Conservation (phyloP, 495 filamentous ascomycete species). For the Ascodesmis nigricans region DNA sequence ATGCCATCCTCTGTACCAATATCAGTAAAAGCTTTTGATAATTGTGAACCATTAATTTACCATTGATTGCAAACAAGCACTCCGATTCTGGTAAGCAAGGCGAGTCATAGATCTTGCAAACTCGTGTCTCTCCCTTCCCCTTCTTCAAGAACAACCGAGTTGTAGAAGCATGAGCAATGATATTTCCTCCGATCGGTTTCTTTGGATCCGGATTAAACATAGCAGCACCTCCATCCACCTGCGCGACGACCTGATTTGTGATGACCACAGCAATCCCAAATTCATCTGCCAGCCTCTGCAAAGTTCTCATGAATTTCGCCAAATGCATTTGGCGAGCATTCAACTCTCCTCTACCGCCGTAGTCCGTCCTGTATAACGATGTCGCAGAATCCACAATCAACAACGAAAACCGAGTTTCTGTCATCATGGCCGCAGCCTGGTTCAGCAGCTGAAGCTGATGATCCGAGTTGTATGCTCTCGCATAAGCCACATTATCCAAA, state of each 20-base stretch:
- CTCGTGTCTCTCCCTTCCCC: constrained; percentile 77
- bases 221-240: constrained; percentile 83
- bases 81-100: constrained; percentile 92
- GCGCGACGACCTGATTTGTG: constrained; percentile 94
- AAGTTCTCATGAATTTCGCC: constrained; percentile 87
- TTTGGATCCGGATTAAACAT: constrained; percentile 99
- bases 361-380: constrained; percentile 86
- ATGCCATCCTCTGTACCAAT: constrained; percentile 56
- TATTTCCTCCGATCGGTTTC: constrained; percentile 97
- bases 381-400: constrained; percentile 90
- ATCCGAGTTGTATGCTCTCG: constrained; percentile 92
- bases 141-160: constrained; percentile 81
- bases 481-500: constrained; percentile 93
- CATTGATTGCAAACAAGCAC: constrained; percentile 81
- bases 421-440: constrained; percentile 96
- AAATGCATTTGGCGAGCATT: constrained; percentile 76
- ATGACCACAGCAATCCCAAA: constrained; percentile 98
- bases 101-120: constrained; percentile 98
- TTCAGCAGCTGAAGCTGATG: constrained; percentile 88
- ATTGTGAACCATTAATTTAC: constrained; percentile 8
- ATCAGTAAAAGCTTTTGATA: not conserved
- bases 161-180: constrained; percentile 91
- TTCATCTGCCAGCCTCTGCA: constrained; percentile 87
- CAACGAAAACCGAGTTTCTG: constrained; percentile 88
- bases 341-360: constrained; percentile 80